Percentiles rank a stretch among this genome's conserved stretches.
Evolutionary conservation across 305 asterid genomes (phyloP).

Genomic region (Solanum chacoense): DNA sequence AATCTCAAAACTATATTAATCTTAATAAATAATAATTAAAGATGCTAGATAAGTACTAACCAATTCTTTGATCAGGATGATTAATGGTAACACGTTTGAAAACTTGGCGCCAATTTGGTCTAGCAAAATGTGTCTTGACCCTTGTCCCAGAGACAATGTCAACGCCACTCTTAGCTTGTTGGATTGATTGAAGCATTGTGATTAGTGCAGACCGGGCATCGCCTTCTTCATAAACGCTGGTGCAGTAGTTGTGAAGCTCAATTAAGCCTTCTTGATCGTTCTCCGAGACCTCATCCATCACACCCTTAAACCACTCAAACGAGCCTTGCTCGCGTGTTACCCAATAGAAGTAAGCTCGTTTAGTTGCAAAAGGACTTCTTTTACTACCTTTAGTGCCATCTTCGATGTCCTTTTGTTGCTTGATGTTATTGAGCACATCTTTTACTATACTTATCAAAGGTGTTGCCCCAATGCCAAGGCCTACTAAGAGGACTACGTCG

Average conservation of each 20-base stretch:
- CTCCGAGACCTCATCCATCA: slow-evolving; percentile 67
- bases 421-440: slow-evolving; percentile 56
- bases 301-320: slow-evolving; percentile 79
- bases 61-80: slow-evolving; percentile 66
- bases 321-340: slow-evolving; percentile 83
- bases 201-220: slow-evolving; percentile 82
- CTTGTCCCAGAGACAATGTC: slow-evolving; percentile 66
- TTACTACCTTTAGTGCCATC: slow-evolving; percentile 12
- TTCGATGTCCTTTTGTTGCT: slow-evolving; percentile 6
- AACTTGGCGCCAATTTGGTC: slow-evolving; percentile 80
- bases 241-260: slow-evolving; percentile 72
- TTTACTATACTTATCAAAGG: slow-evolving; percentile 76
- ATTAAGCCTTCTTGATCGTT: slow-evolving; percentile 57
- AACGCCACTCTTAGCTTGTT: slow-evolving; percentile 72
- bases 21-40: background rate
- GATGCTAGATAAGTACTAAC: slow-evolving; percentile 14
- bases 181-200: slow-evolving; percentile 75
- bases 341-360: slow-evolving; percentile 76
- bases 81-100: slow-evolving; percentile 43
- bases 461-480: slow-evolving; percentile 82
- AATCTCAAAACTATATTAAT: background rate
- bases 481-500: slow-evolving; percentile 61
- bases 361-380: slow-evolving; percentile 41
- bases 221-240: slow-evolving; percentile 82
- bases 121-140: slow-evolving; percentile 54